Evolutionary conservation across 2,329 filamentous ascomycete genomes (phyloP).

Genomic region (Aspergillus felis): DNA sequence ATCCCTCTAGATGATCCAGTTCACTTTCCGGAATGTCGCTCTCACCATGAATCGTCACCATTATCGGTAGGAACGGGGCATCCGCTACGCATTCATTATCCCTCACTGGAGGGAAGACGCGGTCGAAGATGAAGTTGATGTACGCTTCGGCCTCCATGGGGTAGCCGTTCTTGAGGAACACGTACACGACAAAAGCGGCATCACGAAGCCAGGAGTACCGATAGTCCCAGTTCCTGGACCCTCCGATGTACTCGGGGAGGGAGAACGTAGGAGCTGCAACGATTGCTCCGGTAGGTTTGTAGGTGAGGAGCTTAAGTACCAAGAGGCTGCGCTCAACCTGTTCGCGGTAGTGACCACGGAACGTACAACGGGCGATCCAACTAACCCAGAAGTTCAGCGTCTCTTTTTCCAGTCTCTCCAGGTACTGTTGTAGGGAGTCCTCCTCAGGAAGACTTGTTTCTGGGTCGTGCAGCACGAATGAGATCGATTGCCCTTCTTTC

Average conservation of each 20-base stretch:
- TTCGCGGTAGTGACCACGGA: constrained; percentile 69
- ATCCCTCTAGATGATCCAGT: constrained; percentile 67
- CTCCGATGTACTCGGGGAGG: constrained; percentile 71
- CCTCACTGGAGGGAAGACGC: constrained; percentile 49
- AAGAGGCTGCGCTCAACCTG: constrained; percentile 67
- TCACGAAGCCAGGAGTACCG: constrained; percentile 72
- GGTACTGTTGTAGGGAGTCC: constrained; percentile 54
- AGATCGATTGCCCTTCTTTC: constrained; percentile 64
- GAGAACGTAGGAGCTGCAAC: constrained; percentile 74
- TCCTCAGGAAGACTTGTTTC: constrained; percentile 54
- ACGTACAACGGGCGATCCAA: constrained; percentile 68
- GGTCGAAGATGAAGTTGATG: constrained; percentile 72
- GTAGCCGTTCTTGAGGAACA: constrained; percentile 72
- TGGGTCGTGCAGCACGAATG: constrained; percentile 65
- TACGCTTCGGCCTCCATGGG: constrained; percentile 72
- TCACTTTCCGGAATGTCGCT: constrained; percentile 70
- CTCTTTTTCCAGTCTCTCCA: constrained; percentile 63
- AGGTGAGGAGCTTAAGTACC: constrained; percentile 72
- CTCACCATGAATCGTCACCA: constrained; percentile 74
- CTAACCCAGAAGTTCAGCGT: constrained; percentile 69
- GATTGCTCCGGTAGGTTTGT: constrained; percentile 74
- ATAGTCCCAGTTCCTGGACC: constrained; percentile 51
- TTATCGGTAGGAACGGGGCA: constrained; percentile 60
- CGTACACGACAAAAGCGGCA: constrained; percentile 72
- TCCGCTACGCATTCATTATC: constrained; percentile 55